These are phyloP conservation scores for Ophiognomonia clavigignenti-juglandacearum DNA, from an alignment of 2,329 filamentous ascomycete genomes.

Conservation along the genomic window DNA sequence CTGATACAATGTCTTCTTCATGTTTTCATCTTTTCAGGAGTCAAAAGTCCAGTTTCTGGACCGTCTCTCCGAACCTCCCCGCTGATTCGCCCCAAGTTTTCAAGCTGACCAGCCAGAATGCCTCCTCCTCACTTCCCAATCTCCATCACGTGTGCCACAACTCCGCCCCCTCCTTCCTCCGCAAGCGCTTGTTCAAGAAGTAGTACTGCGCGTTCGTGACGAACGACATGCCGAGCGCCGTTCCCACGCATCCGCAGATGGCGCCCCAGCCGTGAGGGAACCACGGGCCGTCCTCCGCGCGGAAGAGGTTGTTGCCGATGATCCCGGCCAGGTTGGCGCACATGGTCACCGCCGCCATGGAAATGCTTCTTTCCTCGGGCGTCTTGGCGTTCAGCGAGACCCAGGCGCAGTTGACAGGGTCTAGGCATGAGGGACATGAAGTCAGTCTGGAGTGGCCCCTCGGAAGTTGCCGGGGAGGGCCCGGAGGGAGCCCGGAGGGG, in stretches of 20 bases:
- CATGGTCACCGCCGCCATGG: slow-evolving; percentile 51
- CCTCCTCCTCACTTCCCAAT: not conserved
- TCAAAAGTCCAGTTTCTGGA: not conserved
- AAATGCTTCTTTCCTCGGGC: slow-evolving; percentile 11
- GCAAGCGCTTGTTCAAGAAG: not conserved
- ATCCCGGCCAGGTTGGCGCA: slow-evolving; percentile 58
- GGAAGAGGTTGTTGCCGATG: slow-evolving; percentile 57
- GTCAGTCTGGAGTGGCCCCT: no score
- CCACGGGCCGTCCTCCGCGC: slow-evolving; percentile 35
- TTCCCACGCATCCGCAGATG: slow-evolving; percentile 3
- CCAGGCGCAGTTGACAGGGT: slow-evolving; percentile 20
- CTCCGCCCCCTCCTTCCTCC: not conserved
- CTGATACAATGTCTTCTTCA: not conserved
- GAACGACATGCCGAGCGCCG: slow-evolving; percentile 2
- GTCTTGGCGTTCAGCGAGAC: slow-evolving; percentile 14
- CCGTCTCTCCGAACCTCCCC: no score
- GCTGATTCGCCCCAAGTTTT: no score
- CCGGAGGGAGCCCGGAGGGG: no score
- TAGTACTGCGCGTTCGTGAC: slow-evolving; percentile 5
- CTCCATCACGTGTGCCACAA: not conserved
- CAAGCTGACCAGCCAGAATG: not conserved
- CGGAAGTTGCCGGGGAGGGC: no score
- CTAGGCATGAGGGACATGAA: not conserved
- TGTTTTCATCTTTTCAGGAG: no score
- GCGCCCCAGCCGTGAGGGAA: slow-evolving; percentile 10